Base-by-base conservation (phyloP, 2,329 filamentous ascomycete genomes). In the Phialophora chinensis region DNA sequence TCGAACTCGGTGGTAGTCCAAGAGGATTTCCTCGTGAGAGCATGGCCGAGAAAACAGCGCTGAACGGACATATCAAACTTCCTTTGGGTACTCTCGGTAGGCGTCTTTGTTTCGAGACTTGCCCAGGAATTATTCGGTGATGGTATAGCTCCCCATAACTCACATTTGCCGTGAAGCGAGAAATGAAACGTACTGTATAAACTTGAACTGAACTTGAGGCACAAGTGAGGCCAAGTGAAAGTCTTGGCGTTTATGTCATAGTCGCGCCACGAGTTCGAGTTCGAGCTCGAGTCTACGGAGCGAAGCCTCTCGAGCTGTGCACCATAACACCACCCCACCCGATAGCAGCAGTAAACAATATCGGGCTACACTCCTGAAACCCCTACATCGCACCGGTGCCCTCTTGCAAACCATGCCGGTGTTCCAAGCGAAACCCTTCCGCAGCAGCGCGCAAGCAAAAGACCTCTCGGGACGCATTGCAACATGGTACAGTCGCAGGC, bases 391-490 rank as follows among this genome's bases (percentile, higher is more conserved):
- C 14, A 4, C 25, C 29, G 20, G 17, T 33, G 25, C 47, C 17
- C 49, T 10, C 29, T 52, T 35, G 20, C 62, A 60, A 60, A 5
- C 38, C 73, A 88, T 90, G 88, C 82, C 84, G 35, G 79, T 83
- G 57, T 94, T 94, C 75, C 85, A 83, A 69, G 86, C 82, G 70
- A 92, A 91, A 73, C 90, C 88, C 69, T 96, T 90, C 79, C 89
- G 88, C 69, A 44, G 62, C 56, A 75, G 75, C 23, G 78, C 78
- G 8, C 61, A 66, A 38, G 57, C 55, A 29, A 25, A 52, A 50
- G 66, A 61, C 23, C 58, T 70, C 29, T 58, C 57, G 6, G 60
- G 64, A 38, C 87, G 86, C 11, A 80, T 96, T 72, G 91, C 91
- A 59, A 86, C 89, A 65, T 84, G 84, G 69, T 99, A 99, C 82